Base-by-base conservation (phyloP, 371 early-diverging fungal species). In the Syncephalastrum contaminatum region DNA sequence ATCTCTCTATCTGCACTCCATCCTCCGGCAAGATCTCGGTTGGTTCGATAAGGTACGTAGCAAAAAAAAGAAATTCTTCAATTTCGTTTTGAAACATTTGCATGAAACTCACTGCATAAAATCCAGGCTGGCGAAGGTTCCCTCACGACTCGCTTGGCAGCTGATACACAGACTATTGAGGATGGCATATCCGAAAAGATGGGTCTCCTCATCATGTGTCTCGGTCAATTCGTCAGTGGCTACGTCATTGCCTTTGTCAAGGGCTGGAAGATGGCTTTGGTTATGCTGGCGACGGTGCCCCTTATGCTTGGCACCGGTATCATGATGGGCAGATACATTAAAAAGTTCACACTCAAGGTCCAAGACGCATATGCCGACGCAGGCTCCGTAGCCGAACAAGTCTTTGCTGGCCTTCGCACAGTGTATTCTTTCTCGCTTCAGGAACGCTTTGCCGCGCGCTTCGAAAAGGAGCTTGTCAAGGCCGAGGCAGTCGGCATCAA, bases 121-220 rank as follows among this genome's bases (percentile, higher is more conserved):
- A 30, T 10, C 5, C 10, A 30, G 22, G 67, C 80, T 39, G 76
- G 75, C 66, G 56, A 65, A 48, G 87, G 87, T 21, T 86, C 86
- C 44, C 67, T 84, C 51, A 87, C 84, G 6, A 84, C 86, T 20
- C 81, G 88, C 44, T 80, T 90, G 20, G 81, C 86, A 8, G 72
- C 83, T 63, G 85, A 93, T 75, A 80, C 85, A 41, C 71, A 91
- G 43, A 52, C 87, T 50, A 76, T 91, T 41, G 87, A 89, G 59
- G 91, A 89, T 70, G 91, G 95, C 27, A 86, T 92, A 10, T 80
- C 84, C 14, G 93, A 90, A 48, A 96, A 95, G 63, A 80, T 90
- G 27, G 87, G 88, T 27, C 57, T 86, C 20, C 68, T 88, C 16
- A 51, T 93, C 12, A 44, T 59, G 40, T 59, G 59, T 14, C 6